Percentiles rank a stretch among this genome's conserved stretches.
phyloP scores from a whole-genome alignment of 139 green algal species.

The Coelastrella sp. region DNA sequence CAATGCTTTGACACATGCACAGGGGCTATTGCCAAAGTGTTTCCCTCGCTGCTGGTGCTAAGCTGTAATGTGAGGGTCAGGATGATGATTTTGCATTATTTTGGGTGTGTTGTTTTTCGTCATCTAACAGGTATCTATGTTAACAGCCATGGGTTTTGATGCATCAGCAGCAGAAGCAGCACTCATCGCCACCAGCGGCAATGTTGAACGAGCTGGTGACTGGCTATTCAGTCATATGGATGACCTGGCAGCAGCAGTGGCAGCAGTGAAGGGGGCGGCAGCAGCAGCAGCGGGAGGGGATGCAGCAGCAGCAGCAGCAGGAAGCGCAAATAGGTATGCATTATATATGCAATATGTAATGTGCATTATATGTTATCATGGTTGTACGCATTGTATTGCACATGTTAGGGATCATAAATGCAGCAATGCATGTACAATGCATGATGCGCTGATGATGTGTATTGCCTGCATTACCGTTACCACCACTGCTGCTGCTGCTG shows the following conservation, averaged over 20 bases:
- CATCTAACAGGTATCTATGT: slow-evolving; percentile 60
- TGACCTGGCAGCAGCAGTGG: slow-evolving; percentile 82
- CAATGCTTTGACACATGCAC: too few species aligned
- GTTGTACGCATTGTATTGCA: too few species aligned
- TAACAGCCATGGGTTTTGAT: slow-evolving; percentile 90
- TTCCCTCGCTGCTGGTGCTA: too few species aligned
- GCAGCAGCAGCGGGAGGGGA: slow-evolving; percentile 40
- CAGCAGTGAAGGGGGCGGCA: slow-evolving; percentile 18
- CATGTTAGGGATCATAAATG: too few species aligned
- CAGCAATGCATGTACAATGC: not conserved
- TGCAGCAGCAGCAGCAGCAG: not conserved
- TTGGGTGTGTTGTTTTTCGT: slow-evolving; percentile 25
- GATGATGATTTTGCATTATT: too few species aligned
- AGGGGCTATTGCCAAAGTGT: too few species aligned
- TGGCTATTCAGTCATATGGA: slow-evolving; percentile 94
- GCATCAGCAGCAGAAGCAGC: slow-evolving; percentile 69
- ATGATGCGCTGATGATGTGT: not conserved
- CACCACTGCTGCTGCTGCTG: not conserved
- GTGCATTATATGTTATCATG: too few species aligned
- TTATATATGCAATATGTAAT: too few species aligned
- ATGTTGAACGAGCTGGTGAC: slow-evolving; percentile 92
- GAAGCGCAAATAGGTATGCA: not conserved
- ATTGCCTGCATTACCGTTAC: not conserved
- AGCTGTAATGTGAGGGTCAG: too few species aligned
- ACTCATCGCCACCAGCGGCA: slow-evolving; percentile 67